Evolutionary conservation across 139 green algal species (phyloP).

Genomic region (Diplosphaera chodatii): DNA sequence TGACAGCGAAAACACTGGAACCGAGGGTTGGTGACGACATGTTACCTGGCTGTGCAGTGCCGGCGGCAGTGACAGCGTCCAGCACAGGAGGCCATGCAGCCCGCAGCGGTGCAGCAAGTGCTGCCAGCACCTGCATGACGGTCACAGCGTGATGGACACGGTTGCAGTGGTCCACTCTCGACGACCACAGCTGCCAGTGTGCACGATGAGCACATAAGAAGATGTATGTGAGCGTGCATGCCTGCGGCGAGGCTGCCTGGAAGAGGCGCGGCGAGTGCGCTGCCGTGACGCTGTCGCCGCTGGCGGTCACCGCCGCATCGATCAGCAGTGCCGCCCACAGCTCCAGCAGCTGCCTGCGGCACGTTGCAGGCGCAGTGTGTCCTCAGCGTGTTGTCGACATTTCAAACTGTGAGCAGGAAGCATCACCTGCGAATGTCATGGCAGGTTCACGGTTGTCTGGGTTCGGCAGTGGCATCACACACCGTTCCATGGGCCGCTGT

Average conservation of each 20-base stretch:
- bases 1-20: too few relatives aligned
- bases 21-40: too few relatives aligned
- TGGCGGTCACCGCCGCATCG: constrained; percentile 46
- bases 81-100: constrained; percentile 35
- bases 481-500: constrained; percentile 24
- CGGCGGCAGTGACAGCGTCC: constrained; percentile 7
- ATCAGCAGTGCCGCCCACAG: constrained; percentile 48
- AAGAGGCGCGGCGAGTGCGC: constrained; percentile 41
- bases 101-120: not conserved
- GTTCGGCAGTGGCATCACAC: too few relatives aligned
- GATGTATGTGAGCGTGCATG: too few relatives aligned
- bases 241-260: not conserved
- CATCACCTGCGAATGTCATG: not conserved
- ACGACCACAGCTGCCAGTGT: too few relatives aligned
- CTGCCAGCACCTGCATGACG: not conserved
- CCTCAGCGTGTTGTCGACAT: too few relatives aligned
- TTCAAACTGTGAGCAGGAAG: too few relatives aligned
- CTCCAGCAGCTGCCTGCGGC: constrained; percentile 21
- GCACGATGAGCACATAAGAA: too few relatives aligned
- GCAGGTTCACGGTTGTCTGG: too few relatives aligned
- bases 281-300: constrained; percentile 16
- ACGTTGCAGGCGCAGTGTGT: too few relatives aligned
- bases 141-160: not conserved
- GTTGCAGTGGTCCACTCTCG: too few relatives aligned
- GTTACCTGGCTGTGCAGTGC: not conserved